phyloP scores from a whole-genome alignment of 164 flowering plant species.

The Aristolochia californica region DNA sequence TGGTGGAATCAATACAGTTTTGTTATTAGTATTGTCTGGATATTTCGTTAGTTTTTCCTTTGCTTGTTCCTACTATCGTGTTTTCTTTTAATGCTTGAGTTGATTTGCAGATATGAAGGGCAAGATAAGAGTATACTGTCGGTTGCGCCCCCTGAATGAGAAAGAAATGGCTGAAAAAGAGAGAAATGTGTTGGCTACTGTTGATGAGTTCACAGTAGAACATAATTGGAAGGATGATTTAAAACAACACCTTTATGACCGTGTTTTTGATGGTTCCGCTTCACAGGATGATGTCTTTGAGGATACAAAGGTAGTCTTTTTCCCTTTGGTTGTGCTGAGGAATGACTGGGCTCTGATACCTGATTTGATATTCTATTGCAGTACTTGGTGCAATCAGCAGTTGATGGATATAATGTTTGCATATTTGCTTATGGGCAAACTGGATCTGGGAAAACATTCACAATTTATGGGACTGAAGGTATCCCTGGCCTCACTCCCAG shows the following conservation, averaged over 20 bases:
- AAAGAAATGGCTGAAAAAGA: conserved; percentile 68
- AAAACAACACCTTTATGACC: conserved; percentile 85
- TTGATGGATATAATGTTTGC: conserved; percentile 95
- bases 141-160: conserved; percentile 69
- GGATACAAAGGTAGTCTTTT: conserved; percentile 58
- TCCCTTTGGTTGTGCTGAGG: neutral
- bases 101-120: conserved; percentile 85
- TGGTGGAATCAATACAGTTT: neutral
- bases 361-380: conserved; percentile 21
- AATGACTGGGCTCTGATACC: neutral
- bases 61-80: neutral
- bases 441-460: conserved; percentile 97
- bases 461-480: conserved; percentile 81
- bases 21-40: neutral
- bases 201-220: conserved; percentile 89
- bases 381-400: conserved; percentile 97
- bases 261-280: conserved; percentile 67
- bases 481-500: conserved; percentile 92
- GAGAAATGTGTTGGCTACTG: conserved; percentile 29
- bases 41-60: neutral
- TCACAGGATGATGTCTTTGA: conserved; percentile 91
- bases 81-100: neutral
- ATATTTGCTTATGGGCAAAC: conserved; percentile 99
- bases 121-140: conserved; percentile 85
- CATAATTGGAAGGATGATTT: conserved; percentile 90